phyloP scores from a whole-genome alignment of 116 monocot genomes.

The Trichopus zeylanicus region DNA sequence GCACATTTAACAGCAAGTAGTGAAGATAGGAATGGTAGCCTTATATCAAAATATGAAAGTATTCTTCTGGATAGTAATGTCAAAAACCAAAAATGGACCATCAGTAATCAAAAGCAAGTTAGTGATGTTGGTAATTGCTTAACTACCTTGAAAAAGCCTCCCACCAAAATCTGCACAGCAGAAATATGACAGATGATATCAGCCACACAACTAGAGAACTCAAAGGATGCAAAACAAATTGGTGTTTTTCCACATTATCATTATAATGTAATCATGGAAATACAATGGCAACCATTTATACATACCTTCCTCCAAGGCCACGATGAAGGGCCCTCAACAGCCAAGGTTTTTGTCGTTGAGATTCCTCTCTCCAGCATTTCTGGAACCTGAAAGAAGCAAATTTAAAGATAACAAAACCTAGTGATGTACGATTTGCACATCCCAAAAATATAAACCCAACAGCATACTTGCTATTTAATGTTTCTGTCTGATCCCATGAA shows the following conservation, averaged over 20 bases:
- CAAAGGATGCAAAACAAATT: background rate
- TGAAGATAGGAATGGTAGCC: no score
- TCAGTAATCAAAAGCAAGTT: background rate
- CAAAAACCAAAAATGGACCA: background rate
- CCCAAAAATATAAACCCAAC: background rate
- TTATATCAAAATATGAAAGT: background rate
- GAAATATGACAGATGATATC: background rate
- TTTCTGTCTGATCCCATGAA: constrained; percentile 93
- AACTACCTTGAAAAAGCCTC: constrained; percentile 91
- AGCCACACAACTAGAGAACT: background rate
- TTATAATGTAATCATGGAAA: background rate
- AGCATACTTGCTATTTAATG: constrained; percentile 51
- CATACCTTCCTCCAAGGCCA: constrained; percentile 84
- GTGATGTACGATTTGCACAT: background rate
- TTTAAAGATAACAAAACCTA: background rate
- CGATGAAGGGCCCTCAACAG: constrained; percentile 67
- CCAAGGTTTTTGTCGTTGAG: constrained; percentile 72
- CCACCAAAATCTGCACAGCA: constrained; percentile 79
- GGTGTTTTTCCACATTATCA: background rate
- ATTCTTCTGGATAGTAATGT: background rate
- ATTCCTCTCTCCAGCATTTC: constrained; percentile 73
- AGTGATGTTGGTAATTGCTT: background rate
- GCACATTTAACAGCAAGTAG: no score
- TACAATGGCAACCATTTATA: background rate
- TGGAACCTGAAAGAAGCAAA: constrained; percentile 49